Evolutionary conservation across 495 filamentous ascomycete genomes (phyloP).

Genomic region (Neurospora intermedia): DNA sequence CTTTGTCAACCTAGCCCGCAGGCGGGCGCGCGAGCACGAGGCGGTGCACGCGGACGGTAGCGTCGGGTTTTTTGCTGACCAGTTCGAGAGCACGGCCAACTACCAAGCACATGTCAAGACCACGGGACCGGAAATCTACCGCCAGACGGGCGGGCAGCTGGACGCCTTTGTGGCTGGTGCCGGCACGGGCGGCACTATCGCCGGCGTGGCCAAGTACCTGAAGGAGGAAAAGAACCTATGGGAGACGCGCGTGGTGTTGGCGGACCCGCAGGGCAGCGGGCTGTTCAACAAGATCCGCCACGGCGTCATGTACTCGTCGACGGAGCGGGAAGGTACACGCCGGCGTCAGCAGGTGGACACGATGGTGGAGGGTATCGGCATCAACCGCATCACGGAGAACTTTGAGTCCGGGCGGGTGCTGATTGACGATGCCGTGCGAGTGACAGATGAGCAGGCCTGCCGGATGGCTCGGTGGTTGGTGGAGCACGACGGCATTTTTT

Average conservation of each 20-base stretch:
- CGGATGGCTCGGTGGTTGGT: conserved; percentile 92
- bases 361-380: conserved; percentile 91
- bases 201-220: conserved; percentile 72
- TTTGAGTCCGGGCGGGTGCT: conserved; percentile 77
- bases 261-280: conserved; percentile 90
- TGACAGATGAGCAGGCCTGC: conserved; percentile 84
- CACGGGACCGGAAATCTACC: conserved; percentile 82
- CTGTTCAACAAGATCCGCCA: conserved; percentile 82
- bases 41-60: conserved; percentile 27
- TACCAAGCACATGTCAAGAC: conserved; percentile 70
- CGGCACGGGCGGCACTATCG: conserved; percentile 88
- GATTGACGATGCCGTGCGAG: conserved; percentile 81
- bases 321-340: conserved; percentile 82
- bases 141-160: conserved; percentile 62
- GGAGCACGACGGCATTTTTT: conserved; percentile 91
- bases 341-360: conserved; percentile 86
- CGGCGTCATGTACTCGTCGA: conserved; percentile 89
- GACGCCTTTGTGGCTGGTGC: conserved; percentile 95
- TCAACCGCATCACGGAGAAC: conserved; percentile 85
- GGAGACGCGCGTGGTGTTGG: conserved; percentile 64
- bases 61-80: conserved; percentile 85
- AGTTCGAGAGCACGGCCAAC: conserved; percentile 88
- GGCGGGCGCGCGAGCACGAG: conserved; percentile 60
- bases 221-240: conserved; percentile 44
- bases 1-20: conserved; percentile 89